Conservation (phyloP, 768 basidiomycete genomes). For the Podaxis pistillaris region DNA sequence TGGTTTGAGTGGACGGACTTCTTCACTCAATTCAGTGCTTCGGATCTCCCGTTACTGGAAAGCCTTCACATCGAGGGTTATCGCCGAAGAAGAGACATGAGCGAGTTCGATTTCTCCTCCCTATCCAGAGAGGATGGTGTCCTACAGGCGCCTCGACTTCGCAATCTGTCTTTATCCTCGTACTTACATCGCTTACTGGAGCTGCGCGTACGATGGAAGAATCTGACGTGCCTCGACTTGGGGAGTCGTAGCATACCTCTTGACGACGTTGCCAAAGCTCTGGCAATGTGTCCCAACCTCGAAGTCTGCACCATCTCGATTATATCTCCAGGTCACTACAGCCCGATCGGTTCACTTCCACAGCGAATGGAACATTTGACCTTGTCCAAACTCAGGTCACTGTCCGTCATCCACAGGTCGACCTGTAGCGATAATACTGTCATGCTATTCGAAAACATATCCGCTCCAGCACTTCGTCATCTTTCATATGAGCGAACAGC, state of each 20-base stretch:
- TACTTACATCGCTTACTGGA: not conserved
- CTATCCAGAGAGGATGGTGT: not conserved
- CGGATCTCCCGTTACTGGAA: conserved; percentile 1
- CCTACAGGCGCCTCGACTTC: conserved; percentile 2
- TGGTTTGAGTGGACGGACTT: not conserved
- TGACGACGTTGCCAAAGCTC: not conserved
- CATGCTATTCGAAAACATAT: not conserved
- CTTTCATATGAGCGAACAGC: conserved; percentile 2
- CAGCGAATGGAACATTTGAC: not conserved
- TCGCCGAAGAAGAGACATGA: not conserved
- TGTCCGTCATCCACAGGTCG: not conserved
- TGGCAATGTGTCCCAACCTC: conserved; percentile 3
- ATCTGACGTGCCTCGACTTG: not conserved
- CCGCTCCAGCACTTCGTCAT: conserved; percentile 1
- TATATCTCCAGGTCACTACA: not conserved
- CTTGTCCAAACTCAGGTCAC: not conserved
- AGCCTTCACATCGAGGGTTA: not conserved
- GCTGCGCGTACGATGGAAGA: not conserved
- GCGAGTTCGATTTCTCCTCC: not conserved
- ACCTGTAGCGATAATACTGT: not conserved
- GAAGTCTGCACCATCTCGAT: not conserved
- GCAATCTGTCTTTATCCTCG: not conserved
- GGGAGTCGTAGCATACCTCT: not conserved
- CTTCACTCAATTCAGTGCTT: not conserved
- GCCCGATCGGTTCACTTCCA: not conserved